Evolutionary conservation across 129 eudicot genomes (phyloP).

Genomic region (Centella asiatica): DNA sequence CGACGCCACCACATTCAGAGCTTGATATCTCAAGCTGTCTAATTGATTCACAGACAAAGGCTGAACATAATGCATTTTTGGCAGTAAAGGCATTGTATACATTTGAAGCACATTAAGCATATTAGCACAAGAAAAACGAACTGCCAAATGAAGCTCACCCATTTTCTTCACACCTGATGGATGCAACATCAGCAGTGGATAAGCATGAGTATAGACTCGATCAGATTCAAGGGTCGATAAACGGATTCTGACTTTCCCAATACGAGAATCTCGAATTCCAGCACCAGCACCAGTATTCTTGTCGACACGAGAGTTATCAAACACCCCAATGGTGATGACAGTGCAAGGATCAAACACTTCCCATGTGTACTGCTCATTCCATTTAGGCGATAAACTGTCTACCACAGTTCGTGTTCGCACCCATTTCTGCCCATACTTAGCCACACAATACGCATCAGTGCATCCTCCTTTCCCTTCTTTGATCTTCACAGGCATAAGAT

Average conservation of each 20-base stretch:
- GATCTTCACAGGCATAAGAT: conserved; percentile 86
- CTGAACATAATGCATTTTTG: conserved; percentile 88
- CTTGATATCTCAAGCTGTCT: conserved; percentile 88
- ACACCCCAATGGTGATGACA: conserved; percentile 81
- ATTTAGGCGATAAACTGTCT: conserved; percentile 68
- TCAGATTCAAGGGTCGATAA: conserved; percentile 79
- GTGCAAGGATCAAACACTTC: conserved; percentile 98
- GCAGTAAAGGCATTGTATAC: conserved; percentile 80
- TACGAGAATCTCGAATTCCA: conserved; percentile 52
- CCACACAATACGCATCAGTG: conserved; percentile 82
- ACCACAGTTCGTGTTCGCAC: conserved; percentile 85
- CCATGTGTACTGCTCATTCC: conserved; percentile 99
- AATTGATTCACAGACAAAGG: conserved; percentile 76
- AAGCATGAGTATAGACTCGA: conserved; percentile 80
- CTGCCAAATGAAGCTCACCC: conserved; percentile 98
- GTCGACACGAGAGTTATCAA: conserved; percentile 76
- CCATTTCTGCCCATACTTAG: conserved; percentile 93
- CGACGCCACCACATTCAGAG: conserved; percentile 68
- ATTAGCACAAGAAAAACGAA: conserved; percentile 79
- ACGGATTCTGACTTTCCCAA: conserved; percentile 84
- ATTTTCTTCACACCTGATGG: conserved; percentile 90
- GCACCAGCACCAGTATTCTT: conserved; percentile 31
- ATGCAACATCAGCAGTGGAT: conserved; percentile 82
- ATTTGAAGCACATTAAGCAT: conserved; percentile 70
- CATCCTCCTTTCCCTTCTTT: conserved; percentile 90